These are phyloP conservation scores for Ballota nigra DNA, from an alignment of 257 asterid genomes.

Conservation along the genomic window DNA sequence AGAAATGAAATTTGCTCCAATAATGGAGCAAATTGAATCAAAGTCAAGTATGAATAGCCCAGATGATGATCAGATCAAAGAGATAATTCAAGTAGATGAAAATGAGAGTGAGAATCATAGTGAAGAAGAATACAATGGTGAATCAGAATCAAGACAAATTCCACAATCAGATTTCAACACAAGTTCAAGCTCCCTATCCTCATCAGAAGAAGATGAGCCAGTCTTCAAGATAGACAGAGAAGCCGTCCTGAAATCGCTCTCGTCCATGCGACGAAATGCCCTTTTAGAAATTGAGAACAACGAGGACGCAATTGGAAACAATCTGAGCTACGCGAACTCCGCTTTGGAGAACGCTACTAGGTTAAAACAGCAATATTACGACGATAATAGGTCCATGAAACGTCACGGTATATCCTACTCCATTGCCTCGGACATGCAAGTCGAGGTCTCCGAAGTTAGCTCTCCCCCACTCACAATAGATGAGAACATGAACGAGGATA, in stretches of 20 bases:
- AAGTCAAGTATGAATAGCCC: slow-evolving; percentile 20
- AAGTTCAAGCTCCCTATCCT: slow-evolving; percentile 33
- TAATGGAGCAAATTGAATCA: slow-evolving; percentile 36
- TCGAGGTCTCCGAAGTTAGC: slow-evolving; percentile 76
- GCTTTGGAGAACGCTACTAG: slow-evolving; percentile 30
- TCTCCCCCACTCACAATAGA: slow-evolving; percentile 59
- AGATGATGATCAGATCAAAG: slow-evolving; percentile 42
- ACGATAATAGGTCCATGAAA: slow-evolving; percentile 19
- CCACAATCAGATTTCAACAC: slow-evolving; percentile 15
- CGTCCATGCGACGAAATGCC: slow-evolving; percentile 44
- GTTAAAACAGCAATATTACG: slow-evolving; percentile 35
- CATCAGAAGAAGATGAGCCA: slow-evolving; percentile 57
- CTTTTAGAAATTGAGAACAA: slow-evolving; percentile 27
- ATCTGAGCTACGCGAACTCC: slow-evolving; percentile 16
- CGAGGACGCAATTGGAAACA: slow-evolving; percentile 21
- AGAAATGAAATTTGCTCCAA: slow-evolving; percentile 33
- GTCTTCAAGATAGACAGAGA: slow-evolving; percentile 56
- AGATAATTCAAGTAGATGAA: slow-evolving; percentile 36
- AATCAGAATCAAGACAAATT: slow-evolving; percentile 28
- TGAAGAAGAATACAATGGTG: slow-evolving; percentile 19
- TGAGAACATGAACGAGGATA: slow-evolving; percentile 50
- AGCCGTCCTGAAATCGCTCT: slow-evolving; percentile 66
- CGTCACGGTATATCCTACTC: slow-evolving; percentile 54
- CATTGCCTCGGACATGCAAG: slow-evolving; percentile 91
- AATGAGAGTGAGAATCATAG: neutral